Evolutionary conservation across 2,329 filamentous ascomycete genomes (phyloP), one percentile per base, ranked within the genome.

Genomic region (Colletotrichum kahawae): DNA sequence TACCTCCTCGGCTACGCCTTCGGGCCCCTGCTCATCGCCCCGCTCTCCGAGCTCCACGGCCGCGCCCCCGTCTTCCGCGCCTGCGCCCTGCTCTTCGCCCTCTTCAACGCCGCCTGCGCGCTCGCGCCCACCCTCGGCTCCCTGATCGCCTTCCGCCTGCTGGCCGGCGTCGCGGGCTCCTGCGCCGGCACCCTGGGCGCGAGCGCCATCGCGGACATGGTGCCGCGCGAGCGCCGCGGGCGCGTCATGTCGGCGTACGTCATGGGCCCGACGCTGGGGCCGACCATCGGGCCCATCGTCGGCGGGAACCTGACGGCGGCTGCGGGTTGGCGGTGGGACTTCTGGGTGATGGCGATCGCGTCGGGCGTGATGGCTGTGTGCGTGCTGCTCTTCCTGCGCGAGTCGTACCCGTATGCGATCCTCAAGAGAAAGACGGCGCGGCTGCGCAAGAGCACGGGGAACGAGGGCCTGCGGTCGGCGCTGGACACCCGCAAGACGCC

Each of bases 281-380:
- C 83, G 2, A 79, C 80, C 6, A 74, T 84, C 12, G 83, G 83
- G 1, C 83, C 83, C 1, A 78, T 85, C 7, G 81, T 88, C 29
- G 92, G 91, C 7, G 91, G 91, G 2, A 93, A 92, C 77, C 89
- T 93, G 71, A 91, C 92, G 73, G 85, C 92, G 75, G 89, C 87
- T 75, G 88, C 87, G 12, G 87, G 85, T n/a, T 93, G 92, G 88
- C 84, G 90, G 43, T 92, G 90, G 90, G 87, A 86, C 0, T 92
- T 93, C 80, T 94, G 92, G 82, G 85, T 92, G 5, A 85, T 93
- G 63, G 83, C 92, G 48, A 93, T 93, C 67, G 92, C 57, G 12
- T 38, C 34, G 1, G 86, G 83, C 3, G 81, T 36, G 29, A 51
- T 64, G 21, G 24, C 27, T 10, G 80, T 82, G 60, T 78, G 79